Conservation (phyloP, 2,329 filamentous ascomycete species). For the Phaeosphaeria sp. region DNA sequence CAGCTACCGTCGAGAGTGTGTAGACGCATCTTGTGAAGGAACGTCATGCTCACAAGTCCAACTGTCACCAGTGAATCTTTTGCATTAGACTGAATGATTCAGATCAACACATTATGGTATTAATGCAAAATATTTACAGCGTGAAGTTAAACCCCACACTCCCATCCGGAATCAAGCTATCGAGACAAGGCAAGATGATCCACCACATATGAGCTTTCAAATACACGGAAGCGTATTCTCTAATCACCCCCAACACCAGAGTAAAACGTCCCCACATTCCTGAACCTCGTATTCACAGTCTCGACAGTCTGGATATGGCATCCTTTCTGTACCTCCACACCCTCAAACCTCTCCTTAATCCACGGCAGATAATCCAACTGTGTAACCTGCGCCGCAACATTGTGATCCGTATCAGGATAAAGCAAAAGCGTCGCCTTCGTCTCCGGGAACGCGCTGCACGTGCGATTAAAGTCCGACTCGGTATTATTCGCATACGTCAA, state of each 20-base stretch:
- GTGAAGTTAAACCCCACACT: too few relatives aligned
- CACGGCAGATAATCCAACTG: conserved; percentile 18
- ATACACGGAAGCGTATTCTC: too few relatives aligned
- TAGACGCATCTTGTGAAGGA: too few relatives aligned
- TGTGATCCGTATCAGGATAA: conserved; percentile 26
- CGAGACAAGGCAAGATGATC: too few relatives aligned
- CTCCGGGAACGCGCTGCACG: conserved; percentile 18
- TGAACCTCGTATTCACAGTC: conserved; percentile 11
- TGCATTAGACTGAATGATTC: too few relatives aligned
- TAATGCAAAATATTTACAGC: too few relatives aligned
- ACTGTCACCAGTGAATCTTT: too few relatives aligned
- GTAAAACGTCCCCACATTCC: conserved; percentile 8
- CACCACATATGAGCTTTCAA: too few relatives aligned
- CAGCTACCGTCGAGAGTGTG: too few relatives aligned
- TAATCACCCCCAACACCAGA: background rate
- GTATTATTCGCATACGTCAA: conserved; percentile 27
- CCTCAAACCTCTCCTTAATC: conserved; percentile 20
- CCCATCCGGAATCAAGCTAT: too few relatives aligned
- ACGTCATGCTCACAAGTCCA: too few relatives aligned
- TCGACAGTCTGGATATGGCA: conserved; percentile 12
- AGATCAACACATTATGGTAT: too few relatives aligned
- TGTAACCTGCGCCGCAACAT: conserved; percentile 13
- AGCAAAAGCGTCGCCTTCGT: conserved; percentile 16
- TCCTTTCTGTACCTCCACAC: conserved; percentile 10
- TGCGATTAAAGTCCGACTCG: conserved; percentile 26